Percentiles rank a stretch among this genome's conserved stretches.
phyloP scores from a whole-genome alignment of 1,284 basidiomycete genomes.

The Apiotrichum brassicae region DNA sequence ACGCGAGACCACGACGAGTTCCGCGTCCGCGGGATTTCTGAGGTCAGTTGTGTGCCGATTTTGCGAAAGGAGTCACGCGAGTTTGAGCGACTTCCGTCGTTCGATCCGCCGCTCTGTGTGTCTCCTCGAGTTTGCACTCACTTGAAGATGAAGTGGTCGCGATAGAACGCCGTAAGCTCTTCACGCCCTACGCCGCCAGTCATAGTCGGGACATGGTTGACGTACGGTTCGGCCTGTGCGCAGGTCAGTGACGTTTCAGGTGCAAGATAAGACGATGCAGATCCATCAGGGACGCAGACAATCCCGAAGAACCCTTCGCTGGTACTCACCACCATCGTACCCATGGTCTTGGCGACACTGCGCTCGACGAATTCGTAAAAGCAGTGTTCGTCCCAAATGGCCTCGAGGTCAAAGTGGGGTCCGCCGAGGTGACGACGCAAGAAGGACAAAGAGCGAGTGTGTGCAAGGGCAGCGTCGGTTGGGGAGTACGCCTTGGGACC shows the following conservation, averaged over 20 bases:
- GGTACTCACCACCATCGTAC: slow-evolving; percentile 29
- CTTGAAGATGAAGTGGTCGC: slow-evolving; percentile 38
- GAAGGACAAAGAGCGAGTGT: slow-evolving; percentile 16
- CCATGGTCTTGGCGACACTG: slow-evolving; percentile 29
- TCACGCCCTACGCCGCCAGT: slow-evolving; percentile 54
- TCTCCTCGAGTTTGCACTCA: slow-evolving; percentile 4
- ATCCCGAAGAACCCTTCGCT: too few relatives aligned
- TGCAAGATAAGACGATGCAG: too few relatives aligned
- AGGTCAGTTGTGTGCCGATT: background rate
- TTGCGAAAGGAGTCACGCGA: background rate
- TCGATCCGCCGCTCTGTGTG: too few relatives aligned
- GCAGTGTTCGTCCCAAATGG: slow-evolving; percentile 21
- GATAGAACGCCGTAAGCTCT: slow-evolving; percentile 53
- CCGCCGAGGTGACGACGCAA: slow-evolving; percentile 14
- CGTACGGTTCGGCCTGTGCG: slow-evolving; percentile 22
- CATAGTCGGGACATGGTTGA: slow-evolving; percentile 29
- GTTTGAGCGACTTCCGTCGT: background rate
- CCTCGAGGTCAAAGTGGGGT: slow-evolving; percentile 20
- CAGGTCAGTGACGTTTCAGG: background rate
- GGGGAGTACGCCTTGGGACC: slow-evolving; percentile 17
- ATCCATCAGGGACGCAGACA: too few relatives aligned
- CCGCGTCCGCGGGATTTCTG: slow-evolving; percentile 19
- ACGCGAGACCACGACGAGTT: slow-evolving; percentile 46
- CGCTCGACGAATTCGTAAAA: slow-evolving; percentile 23
- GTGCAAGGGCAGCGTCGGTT: slow-evolving; percentile 10